phyloP scores from a whole-genome alignment of 176 grass and related monocot species.

The Hordeum vulgare region MorexV3_pseudomolecules_assembly NC_058522.1:30503505-30504004 shows the following conservation, averaged over 20 bases:
- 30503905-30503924: background rate
- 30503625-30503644: background rate
- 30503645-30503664: background rate
- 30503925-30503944: background rate
- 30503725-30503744: constrained; percentile 12
- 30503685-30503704: background rate
- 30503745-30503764: constrained; percentile 23
- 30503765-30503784: background rate
- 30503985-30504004: no score
- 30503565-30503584: background rate
- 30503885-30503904: background rate
- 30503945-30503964: background rate
- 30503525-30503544: background rate
- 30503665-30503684: background rate
- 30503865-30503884: background rate
- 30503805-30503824: background rate
- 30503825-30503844: background rate
- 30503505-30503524: background rate
- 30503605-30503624: background rate
- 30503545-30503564: background rate
- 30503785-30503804: background rate
- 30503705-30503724: background rate
- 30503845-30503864: background rate
- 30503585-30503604: background rate
- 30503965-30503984: background rate